phyloP scores from a whole-genome alignment of 2,329 filamentous ascomycete genomes.

The Dactylonectria estremocensis region DNA sequence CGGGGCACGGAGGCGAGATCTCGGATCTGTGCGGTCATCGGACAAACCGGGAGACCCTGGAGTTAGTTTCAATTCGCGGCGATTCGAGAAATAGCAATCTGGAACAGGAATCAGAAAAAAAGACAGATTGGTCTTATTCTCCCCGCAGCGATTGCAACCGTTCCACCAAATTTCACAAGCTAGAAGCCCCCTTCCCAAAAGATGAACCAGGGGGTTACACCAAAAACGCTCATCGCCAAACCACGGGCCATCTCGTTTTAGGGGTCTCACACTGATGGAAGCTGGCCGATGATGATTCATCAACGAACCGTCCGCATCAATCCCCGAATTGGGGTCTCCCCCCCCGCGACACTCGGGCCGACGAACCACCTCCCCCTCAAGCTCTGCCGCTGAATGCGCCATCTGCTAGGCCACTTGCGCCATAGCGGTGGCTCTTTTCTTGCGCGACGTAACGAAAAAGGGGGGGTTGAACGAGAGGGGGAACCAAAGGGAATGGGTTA shows the following conservation, averaged over 20 bases:
- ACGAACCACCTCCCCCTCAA: background rate
- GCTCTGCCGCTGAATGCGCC: slow-evolving; percentile 10
- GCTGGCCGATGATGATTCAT: slow-evolving; percentile 22
- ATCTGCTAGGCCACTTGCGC: slow-evolving; percentile 29
- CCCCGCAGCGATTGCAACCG: no score
- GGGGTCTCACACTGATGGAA: background rate
- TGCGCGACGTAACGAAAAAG: background rate
- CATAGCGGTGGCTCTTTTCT: slow-evolving; percentile 11
- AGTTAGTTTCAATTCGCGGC: background rate
- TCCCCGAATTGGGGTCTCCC: background rate
- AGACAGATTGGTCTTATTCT: background rate
- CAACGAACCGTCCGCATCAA: background rate
- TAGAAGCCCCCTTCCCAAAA: no score
- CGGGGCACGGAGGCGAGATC: slow-evolving; percentile 2
- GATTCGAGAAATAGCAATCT: background rate
- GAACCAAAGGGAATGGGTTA: background rate
- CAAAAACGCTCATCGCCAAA: no score
- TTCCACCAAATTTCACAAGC: no score
- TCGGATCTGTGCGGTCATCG: slow-evolving; percentile 3
- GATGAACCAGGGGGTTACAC: no score
- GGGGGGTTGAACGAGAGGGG: background rate
- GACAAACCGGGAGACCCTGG: background rate
- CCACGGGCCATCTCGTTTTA: no score
- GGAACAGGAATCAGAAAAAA: background rate
- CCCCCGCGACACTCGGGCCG: background rate